Evolutionary conservation across 1,139 yeast genomes (phyloP).

Genomic region (Hemisphaericaspora lyxosophila): DNA sequence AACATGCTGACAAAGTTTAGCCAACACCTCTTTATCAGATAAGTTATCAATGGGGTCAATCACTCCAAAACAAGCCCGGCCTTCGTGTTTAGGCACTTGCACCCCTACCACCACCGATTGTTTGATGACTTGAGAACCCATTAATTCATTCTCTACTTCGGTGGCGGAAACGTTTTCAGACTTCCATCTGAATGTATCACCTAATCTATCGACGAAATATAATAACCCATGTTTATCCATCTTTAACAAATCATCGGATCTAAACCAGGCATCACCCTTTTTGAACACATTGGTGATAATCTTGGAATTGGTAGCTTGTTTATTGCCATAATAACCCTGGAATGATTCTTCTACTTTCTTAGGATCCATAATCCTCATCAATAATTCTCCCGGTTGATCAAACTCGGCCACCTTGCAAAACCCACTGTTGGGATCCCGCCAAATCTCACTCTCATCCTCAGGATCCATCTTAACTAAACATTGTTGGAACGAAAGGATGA

Average conservation of each 20-base stretch:
- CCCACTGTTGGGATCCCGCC: constrained; percentile 71
- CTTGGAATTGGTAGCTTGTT: constrained; percentile 75
- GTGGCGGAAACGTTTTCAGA: constrained; percentile 93
- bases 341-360: constrained; percentile 66
- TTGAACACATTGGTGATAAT: constrained; percentile 69
- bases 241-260: constrained; percentile 82
- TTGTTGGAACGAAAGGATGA: constrained; percentile 57
- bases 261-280: constrained; percentile 89
- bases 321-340: constrained; percentile 88
- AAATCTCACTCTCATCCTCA: constrained; percentile 71
- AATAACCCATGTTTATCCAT: constrained; percentile 68
- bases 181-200: constrained; percentile 97
- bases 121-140: constrained; percentile 54
- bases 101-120: constrained; percentile 91
- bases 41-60: constrained; percentile 51
- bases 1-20: constrained; percentile 35
- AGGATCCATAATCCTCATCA: constrained; percentile 72
- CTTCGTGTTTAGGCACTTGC: constrained; percentile 83
- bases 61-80: constrained; percentile 90
- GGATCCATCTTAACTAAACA: constrained; percentile 74
- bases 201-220: constrained; percentile 88
- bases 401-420: constrained; percentile 36
- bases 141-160: constrained; percentile 78
- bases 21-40: constrained; percentile 28
- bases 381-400: constrained; percentile 83